Evolutionary conservation across 2,329 filamentous ascomycete genomes (phyloP).

Genomic region (Emmonsiellopsis sp.): DNA sequence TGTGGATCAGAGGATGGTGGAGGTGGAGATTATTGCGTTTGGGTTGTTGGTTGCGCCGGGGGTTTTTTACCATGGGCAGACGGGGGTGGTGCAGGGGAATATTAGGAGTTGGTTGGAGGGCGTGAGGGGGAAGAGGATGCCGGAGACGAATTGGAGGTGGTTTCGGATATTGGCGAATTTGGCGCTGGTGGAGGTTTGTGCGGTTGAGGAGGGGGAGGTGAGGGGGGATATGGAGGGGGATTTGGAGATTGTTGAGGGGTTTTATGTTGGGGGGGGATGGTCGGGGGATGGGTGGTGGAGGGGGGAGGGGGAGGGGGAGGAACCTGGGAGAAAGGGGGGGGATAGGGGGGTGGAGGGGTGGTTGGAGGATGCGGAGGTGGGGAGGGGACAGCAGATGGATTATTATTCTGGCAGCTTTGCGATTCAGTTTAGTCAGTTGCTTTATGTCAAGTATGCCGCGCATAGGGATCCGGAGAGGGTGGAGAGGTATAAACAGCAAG

Average conservation of each 20-base stretch:
- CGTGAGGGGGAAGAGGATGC: constrained; percentile 10
- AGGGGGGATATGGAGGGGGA: constrained; percentile 2
- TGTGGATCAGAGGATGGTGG: constrained; percentile 19
- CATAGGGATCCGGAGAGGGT: constrained; percentile 34
- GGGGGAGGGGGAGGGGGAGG: constrained; percentile 1
- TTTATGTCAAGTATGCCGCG: constrained; percentile 22
- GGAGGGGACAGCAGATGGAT: constrained; percentile 9
- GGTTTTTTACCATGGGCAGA: constrained; percentile 11
- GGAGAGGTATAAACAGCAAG: constrained; percentile 29
- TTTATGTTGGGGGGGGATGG: constrained; percentile 12
- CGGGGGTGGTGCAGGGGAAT: constrained; percentile 5
- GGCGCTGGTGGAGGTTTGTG: constrained; percentile 7
- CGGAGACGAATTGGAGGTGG: constrained; percentile 15
- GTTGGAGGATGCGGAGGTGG: not conserved
- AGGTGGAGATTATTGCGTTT: constrained; percentile 14
- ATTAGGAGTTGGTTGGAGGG: constrained; percentile 7
- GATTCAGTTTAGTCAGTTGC: constrained; percentile 14
- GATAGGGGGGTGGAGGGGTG: not conserved
- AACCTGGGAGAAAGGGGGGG: not conserved
- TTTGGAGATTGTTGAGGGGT: constrained; percentile 11
- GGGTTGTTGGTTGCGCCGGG: constrained; percentile 14
- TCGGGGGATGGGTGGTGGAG: constrained; percentile 11
- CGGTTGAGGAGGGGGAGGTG: constrained; percentile 5
- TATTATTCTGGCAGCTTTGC: constrained; percentile 16
- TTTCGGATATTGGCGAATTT: constrained; percentile 13